Evolutionary conservation across 1,284 basidiomycete species (phyloP), one percentile per base, ranked within the genome.

Genomic region (Apiotrichum siamense): DNA sequence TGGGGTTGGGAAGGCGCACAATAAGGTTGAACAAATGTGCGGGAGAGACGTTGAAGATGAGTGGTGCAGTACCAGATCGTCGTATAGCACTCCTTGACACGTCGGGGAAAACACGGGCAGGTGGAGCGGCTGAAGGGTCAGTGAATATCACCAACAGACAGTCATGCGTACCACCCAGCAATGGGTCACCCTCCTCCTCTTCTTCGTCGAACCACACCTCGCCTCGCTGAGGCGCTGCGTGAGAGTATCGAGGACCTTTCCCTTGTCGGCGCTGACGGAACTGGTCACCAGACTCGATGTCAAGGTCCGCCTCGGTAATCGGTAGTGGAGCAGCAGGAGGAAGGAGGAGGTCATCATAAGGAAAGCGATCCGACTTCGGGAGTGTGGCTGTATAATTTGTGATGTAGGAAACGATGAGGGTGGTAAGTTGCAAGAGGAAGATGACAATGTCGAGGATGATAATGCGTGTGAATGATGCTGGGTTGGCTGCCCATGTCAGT

Each of bases 391-490:
- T 33, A 40, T 66, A 64, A 39, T 57, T 64, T 40, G 53, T 62
- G 24, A 67, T 54, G 46, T 65, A 72, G 29, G 62, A 63, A 1
- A 70, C 59, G 10, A 59, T 54, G n/a, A 72, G 54, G 3, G 67
- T 60, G 23, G 52, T 49, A 5, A 67, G 18, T 44, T 71, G 72
- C 10, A 70, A 50, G 36, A 65, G n/a, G 52, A 57, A 67, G 26
- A 73, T 57, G 3, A 57, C 35, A 4, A 67, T 41, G 48, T 73
- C 72, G 37, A 73, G 62, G 1, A 70, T 44, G 1, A 73, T 51
- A 6, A 73, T 55, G 11, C 67, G 58, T 1, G 60, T 58, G 1
- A 69, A 47, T 1, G 63, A 63, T 7, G 70, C 60, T 1, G 63
- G 58, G 29, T 63, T 59, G 2, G 61, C 71, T 71, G 45, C 15